A percentile compares a stretch with the other conserved stretches of the same genome.
These are phyloP conservation scores for Nemania sp. DNA, from an alignment of 2,329 filamentous ascomycete genomes.

Conservation along the genomic window DNA sequence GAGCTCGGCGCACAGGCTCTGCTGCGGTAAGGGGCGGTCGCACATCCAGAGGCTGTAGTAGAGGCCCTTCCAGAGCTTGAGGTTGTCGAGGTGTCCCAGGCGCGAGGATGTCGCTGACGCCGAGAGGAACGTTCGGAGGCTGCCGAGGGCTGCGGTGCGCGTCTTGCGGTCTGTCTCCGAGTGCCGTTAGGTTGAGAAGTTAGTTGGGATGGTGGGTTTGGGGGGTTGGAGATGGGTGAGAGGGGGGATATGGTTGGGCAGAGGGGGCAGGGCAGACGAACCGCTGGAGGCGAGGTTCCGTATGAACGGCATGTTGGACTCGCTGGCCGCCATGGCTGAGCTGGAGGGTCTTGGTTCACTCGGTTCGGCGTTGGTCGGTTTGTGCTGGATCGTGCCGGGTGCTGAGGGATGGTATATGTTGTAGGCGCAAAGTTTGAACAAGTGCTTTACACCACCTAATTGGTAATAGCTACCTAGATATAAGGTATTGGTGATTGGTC, in stretches of 20 bases:
- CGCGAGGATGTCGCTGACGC: constrained; percentile 54
- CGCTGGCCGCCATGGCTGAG: constrained; percentile 44
- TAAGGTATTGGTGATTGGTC: not conserved
- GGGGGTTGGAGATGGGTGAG: not conserved
- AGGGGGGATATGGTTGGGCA: not conserved
- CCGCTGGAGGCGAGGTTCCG: constrained; percentile 84
- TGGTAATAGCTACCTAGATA: no score
- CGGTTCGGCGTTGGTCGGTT: not conserved
- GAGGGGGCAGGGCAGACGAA: constrained; percentile 48
- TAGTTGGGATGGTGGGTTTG: not conserved
- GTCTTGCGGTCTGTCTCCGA: constrained; percentile 76
- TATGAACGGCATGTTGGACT: constrained; percentile 71
- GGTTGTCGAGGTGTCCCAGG: constrained; percentile 70
- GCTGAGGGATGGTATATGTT: no score
- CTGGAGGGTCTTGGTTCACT: constrained; percentile 30
- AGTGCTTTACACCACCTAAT: no score
- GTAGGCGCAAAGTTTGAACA: no score
- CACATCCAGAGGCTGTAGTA: constrained; percentile 96
- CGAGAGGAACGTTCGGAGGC: constrained; percentile 77
- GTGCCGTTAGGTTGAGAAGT: not conserved
- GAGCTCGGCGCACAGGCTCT: constrained; percentile 78
- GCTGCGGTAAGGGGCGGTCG: constrained; percentile 85
- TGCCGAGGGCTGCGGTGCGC: constrained; percentile 76
- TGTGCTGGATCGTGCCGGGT: not conserved
- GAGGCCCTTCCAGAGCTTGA: constrained; percentile 93